phyloP scores from a whole-genome alignment of 2,329 filamentous ascomycete genomes.

The Aspergillus novofumigatus region DNA sequence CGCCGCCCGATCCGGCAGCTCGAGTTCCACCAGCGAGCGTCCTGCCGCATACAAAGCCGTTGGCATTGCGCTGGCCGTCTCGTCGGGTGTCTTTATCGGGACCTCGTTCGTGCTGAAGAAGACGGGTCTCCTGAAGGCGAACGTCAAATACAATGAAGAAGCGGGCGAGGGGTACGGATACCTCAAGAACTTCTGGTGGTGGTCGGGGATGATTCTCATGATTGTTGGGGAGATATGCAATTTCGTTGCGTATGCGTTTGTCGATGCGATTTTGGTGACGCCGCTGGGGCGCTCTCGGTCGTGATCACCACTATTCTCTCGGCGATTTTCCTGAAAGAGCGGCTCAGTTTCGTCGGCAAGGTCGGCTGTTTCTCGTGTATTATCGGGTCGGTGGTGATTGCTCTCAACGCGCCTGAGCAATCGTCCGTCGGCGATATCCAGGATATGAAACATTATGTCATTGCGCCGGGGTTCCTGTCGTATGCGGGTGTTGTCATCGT shows the following conservation, averaged over 20 bases:
- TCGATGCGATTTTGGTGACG: conserved; percentile 92
- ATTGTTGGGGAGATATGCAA: conserved; percentile 96
- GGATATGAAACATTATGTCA: conserved; percentile 84
- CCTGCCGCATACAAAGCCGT: conserved; percentile 73
- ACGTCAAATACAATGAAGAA: conserved; percentile 92
- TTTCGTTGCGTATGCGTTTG: conserved; percentile 94
- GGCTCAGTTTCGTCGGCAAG: conserved; percentile 91
- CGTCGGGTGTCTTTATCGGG: conserved; percentile 89
- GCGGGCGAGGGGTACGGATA: conserved; percentile 97
- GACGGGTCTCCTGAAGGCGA: conserved; percentile 81
- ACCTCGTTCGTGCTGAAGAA: conserved; percentile 96
- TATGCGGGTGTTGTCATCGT: conserved; percentile 81
- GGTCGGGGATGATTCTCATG: conserved; percentile 94
- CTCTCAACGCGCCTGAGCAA: conserved; percentile 83
- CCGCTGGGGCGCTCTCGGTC: conserved; percentile 82
- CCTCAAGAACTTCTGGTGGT: conserved; percentile 93
- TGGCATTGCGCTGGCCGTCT: conserved; percentile 78
- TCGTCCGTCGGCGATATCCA: conserved; percentile 84
- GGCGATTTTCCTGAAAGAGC: conserved; percentile 92
- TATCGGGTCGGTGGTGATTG: conserved; percentile 86
- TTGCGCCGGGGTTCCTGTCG: conserved; percentile 77
- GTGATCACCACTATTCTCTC: conserved; percentile 89
- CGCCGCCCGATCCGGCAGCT: conserved; percentile 13
- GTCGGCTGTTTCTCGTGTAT: conserved; percentile 95
- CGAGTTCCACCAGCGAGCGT: conserved; percentile 28